Percentiles rank a stretch among this genome's conserved stretches.
These are phyloP conservation scores for Brassica nigra DNA, from an alignment of 345 rosid species.

Conservation along the genomic window DNA sequence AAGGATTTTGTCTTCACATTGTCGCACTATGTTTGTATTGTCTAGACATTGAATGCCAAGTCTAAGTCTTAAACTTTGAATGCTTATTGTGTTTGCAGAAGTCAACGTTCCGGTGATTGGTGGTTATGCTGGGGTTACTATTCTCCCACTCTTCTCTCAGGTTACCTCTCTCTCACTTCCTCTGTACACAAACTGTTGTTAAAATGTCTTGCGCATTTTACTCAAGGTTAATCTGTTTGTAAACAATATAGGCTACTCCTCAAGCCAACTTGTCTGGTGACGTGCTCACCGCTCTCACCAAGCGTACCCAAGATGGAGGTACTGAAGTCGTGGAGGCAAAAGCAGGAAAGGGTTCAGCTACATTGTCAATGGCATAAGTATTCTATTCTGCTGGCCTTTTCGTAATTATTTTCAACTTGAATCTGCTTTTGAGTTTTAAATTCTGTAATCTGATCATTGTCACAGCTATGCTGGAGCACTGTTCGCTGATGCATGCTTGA, in stretches of 20 bases:
- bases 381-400: not conserved
- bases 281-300: conserved; percentile 68
- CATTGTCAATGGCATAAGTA: conserved; percentile 90
- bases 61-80: not conserved
- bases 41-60: not conserved
- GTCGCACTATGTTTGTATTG: too few species aligned
- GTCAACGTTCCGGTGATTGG: conserved; percentile 85
- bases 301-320: conserved; percentile 92
- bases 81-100: conserved; percentile 44
- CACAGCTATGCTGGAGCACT: conserved; percentile 84
- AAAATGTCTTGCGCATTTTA: not conserved
- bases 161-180: conserved; percentile 40
- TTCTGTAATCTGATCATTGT: conserved; percentile 2
- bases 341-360: conserved; percentile 95
- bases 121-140: conserved; percentile 84
- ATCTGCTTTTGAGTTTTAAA: not conserved
- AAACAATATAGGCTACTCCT: conserved; percentile 62
- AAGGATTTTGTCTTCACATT: not conserved
- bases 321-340: conserved; percentile 91
- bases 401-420: not conserved
- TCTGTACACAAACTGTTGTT: conserved; percentile 1
- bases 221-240: conserved; percentile 22
- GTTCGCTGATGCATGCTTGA: conserved; percentile 90
- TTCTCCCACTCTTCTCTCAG: conserved; percentile 82
- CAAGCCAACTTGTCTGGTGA: conserved; percentile 62